Conservation (phyloP, 2,329 filamentous ascomycete species). For the Ilyonectria mors-panacis region DNA sequence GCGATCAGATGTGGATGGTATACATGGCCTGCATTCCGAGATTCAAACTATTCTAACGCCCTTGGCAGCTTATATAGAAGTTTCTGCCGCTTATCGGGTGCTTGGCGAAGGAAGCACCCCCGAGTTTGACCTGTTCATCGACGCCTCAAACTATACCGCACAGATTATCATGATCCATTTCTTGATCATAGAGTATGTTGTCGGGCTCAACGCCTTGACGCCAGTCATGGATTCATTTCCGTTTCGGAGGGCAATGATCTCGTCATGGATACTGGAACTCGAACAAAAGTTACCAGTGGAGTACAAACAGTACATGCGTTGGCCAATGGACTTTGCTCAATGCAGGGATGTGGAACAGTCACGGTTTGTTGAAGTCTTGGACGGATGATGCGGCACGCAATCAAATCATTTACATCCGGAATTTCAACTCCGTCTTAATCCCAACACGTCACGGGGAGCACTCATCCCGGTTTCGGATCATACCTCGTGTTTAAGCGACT, state of each 20-base stretch:
- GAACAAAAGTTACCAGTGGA: constrained; percentile 17
- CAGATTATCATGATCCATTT: constrained; percentile 37
- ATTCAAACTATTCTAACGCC: not conserved
- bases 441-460: not conserved
- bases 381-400: not conserved
- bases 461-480: not conserved
- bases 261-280: constrained; percentile 24
- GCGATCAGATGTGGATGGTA: constrained; percentile 25
- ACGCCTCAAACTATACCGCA: constrained; percentile 20
- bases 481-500: not conserved
- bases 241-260: constrained; percentile 23
- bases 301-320: constrained; percentile 22
- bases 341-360: not conserved
- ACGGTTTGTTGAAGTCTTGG: not conserved
- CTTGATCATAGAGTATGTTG: constrained; percentile 32
- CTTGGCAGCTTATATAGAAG: not conserved
- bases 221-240: constrained; percentile 29
- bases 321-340: constrained; percentile 27
- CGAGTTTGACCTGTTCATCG: constrained; percentile 32
- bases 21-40: not conserved
- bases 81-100: constrained; percentile 15
- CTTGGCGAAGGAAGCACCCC: constrained; percentile 19
- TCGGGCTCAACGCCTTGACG: constrained; percentile 16
- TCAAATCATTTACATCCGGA: too few relatives aligned
- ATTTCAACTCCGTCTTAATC: not conserved